Percentiles rank a stretch among this genome's conserved stretches.
Evolutionary conservation across 352 stramenopile genomes (phyloP).

Genomic region (Thalassiosira mediterranea): DNA sequence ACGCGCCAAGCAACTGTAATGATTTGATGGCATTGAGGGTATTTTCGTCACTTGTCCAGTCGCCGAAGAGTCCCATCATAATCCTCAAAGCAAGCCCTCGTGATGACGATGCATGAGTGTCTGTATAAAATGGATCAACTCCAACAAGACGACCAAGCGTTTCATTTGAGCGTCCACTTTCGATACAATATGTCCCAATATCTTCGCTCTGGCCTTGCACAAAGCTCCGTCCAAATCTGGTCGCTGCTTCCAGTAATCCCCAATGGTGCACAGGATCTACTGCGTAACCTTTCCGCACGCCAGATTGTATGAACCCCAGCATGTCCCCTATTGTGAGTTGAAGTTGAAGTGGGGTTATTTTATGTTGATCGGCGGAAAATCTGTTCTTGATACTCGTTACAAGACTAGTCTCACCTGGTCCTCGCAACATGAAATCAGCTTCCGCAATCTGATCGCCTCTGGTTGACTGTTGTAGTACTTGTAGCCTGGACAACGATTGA

Average conservation of each 20-base stretch:
- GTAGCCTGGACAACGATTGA: conserved; percentile 15
- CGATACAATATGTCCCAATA: not conserved
- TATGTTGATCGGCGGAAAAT: too few relatives aligned
- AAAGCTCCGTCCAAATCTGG: conserved; percentile 27
- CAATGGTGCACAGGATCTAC: conserved; percentile 35
- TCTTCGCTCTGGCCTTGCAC: not conserved
- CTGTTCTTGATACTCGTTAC: too few relatives aligned
- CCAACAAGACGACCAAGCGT: not conserved
- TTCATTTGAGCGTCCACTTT: conserved; percentile 4
- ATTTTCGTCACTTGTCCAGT: conserved; percentile 2
- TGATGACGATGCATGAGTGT: conserved; percentile 24
- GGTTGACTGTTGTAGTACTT: conserved; percentile 28
- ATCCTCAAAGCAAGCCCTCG: conserved; percentile 27
- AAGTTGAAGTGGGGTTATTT: too few relatives aligned
- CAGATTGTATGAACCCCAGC: conserved; percentile 35
- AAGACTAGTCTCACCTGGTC: conserved; percentile 26
- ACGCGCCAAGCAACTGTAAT: conserved; percentile 23
- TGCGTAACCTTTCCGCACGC: conserved; percentile 18
- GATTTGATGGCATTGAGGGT: conserved; percentile 14
- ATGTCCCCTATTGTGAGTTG: too few relatives aligned
- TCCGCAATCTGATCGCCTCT: conserved; percentile 28
- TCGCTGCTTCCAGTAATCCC: conserved; percentile 31
- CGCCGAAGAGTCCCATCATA: conserved; percentile 40
- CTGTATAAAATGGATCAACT: conserved; percentile 25
- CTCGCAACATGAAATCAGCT: conserved; percentile 32